These are phyloP conservation scores for Hemileia vastatrix DNA, from an alignment of 1,284 basidiomycete species.

Conservation along the genomic window DNA sequence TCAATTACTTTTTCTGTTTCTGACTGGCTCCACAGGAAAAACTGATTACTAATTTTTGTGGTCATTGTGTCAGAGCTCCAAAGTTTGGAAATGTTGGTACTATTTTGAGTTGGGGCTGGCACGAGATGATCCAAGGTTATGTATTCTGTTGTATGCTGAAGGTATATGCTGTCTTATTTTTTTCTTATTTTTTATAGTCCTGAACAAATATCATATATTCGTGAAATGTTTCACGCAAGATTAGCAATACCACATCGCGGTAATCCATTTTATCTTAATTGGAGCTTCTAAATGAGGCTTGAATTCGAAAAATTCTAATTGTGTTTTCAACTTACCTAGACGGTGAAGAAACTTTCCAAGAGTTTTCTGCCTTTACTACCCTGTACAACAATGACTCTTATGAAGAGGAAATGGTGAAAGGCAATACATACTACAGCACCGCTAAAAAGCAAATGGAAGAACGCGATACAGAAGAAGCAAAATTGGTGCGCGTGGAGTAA, in stretches of 20 bases:
- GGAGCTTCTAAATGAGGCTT: neutral
- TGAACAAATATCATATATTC: slow-evolving; percentile 4
- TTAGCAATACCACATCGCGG: slow-evolving; percentile 20
- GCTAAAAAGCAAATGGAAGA: slow-evolving; percentile 18
- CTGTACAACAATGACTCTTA: slow-evolving; percentile 18
- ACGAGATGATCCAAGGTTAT: slow-evolving; percentile 7
- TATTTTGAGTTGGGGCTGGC: slow-evolving; percentile 6
- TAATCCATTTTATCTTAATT: neutral
- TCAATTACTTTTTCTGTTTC: neutral
- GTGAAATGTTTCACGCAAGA: slow-evolving; percentile 16
- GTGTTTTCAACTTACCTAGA: neutral
- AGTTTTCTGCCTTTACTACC: slow-evolving; percentile 16
- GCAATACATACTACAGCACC: slow-evolving; percentile 15
- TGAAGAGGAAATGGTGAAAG: slow-evolving; percentile 21
- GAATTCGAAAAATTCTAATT: neutral
- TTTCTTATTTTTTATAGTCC: slow-evolving; percentile 3
- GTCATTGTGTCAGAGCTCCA: slow-evolving; percentile 10
- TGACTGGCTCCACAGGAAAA: neutral
- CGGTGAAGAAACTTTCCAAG: slow-evolving; percentile 15
- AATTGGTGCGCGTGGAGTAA: slow-evolving; percentile 2
- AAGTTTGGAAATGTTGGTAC: slow-evolving; percentile 21
- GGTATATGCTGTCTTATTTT: neutral
- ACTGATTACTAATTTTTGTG: neutral
- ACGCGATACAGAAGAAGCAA: slow-evolving; percentile 16
- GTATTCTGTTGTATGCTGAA: neutral